Conservation (phyloP, 352 stramenopile species). For the Phytopythium ostracodes region DNA sequence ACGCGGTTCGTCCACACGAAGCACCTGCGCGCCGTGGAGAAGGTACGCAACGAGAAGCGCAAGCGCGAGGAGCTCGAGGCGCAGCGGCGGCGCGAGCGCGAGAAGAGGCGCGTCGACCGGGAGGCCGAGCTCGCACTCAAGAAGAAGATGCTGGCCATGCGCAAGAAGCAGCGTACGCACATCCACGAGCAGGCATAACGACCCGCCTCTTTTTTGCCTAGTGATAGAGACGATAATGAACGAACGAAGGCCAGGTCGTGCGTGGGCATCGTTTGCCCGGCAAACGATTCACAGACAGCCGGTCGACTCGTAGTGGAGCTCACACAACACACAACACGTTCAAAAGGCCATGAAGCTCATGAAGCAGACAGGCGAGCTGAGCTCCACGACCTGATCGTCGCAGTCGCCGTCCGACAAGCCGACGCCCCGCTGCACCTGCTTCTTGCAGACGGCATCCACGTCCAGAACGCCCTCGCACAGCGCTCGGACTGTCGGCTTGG, state of each 20-base stretch:
- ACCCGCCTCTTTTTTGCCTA: too few relatives aligned
- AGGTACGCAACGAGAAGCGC: conserved; percentile 60
- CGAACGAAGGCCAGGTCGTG: too few relatives aligned
- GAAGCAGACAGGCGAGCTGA: conserved; percentile 1
- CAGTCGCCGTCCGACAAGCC: conserved; percentile 82
- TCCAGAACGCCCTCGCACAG: conserved; percentile 72
- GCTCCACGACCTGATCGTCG: conserved; percentile 27
- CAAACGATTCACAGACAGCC: too few relatives aligned
- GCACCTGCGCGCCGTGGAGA: conserved; percentile 70
- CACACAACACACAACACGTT: too few relatives aligned
- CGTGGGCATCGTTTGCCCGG: too few relatives aligned
- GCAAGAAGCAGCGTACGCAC: conserved; percentile 65
- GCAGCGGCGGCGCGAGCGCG: conserved; percentile 45
- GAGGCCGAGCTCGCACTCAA: conserved; percentile 70
- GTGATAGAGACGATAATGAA: not conserved
- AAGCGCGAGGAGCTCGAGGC: conserved; percentile 67
- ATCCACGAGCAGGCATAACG: conserved; percentile 18
- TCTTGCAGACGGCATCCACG: conserved; percentile 68
- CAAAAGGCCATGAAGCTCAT: conserved; percentile 4
- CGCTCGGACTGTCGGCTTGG: conserved; percentile 69
- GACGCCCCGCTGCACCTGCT: conserved; percentile 65
- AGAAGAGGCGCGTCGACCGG: conserved; percentile 60
- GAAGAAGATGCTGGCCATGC: conserved; percentile 78
- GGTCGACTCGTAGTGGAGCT: too few relatives aligned
- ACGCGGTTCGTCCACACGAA: conserved; percentile 84